Evolutionary conservation across 345 rosid species (phyloP), one percentile per base, ranked within the genome.

Genomic region (Atalantia buxifolia): DNA sequence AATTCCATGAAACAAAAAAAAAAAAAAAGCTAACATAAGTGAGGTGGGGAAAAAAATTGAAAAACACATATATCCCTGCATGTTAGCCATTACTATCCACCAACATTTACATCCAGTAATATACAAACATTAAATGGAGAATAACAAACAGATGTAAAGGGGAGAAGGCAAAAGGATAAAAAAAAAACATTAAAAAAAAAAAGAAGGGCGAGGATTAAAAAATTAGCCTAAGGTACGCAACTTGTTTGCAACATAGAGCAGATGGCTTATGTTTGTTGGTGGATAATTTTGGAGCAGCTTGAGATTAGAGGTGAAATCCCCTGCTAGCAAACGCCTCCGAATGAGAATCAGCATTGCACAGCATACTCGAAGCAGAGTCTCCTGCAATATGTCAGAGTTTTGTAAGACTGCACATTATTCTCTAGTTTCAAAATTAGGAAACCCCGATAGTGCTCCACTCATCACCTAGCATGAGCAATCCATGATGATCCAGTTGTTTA

Each of bases 301-400:
- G 73, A 94, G 92, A 80, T 87, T 94, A 24, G 94, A 87, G 24
- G 98, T 94, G 86, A 94, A 94, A 78, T 92, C 95, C 79, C 95
- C 95, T 0, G 92, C 95, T 38, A 95, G 90, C n/a, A 95, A 82
- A 55, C 99, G 94, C 69, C 94, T 90, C 69, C 99, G 81, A 28
- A 96, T 74, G 2, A 96, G 89, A 82, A 96, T 88, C 80, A 96
- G 85, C 99, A 96, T 96, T 36, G 98, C 98, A 56, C 99, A 96
- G 83, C 98, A 96, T 81, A 96, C 76, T 72, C 99, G 90, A 16
- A 96, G 94, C 78, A 96, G 79, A 30, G 97, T 92, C 60, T 94
- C 99, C 99, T 96, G 93, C 86, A 87, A 53, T 21, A 74, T 40
- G 42, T 50, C 60, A n/a, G 12, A 70, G 50, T 14, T 59, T 72